These are phyloP conservation scores for Exophiala sideris DNA, from an alignment of 2,329 filamentous ascomycete genomes.

Conservation along the genomic window DNA sequence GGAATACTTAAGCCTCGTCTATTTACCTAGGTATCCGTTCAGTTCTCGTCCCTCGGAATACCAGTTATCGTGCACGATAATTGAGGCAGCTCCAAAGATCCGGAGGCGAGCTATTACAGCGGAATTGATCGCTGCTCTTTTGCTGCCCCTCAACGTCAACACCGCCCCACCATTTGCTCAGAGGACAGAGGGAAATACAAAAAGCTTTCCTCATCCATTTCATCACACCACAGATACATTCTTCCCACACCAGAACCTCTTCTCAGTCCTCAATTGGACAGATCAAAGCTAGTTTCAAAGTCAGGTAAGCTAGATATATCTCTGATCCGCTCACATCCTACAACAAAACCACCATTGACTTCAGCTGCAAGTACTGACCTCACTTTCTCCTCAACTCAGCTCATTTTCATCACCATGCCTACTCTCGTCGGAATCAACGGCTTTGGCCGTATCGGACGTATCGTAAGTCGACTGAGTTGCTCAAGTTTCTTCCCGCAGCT, in stretches of 20 bases:
- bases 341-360: conserved; percentile 4
- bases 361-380: conserved; percentile 11
- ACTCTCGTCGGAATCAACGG: conserved; percentile 96
- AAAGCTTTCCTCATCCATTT: conserved; percentile 21
- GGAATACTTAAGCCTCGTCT: no score
- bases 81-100: neutral
- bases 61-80: conserved; percentile 10
- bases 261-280: conserved; percentile 2
- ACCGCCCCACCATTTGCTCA: conserved; percentile 23
- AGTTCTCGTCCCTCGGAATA: conserved; percentile 1
- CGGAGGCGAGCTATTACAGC: neutral
- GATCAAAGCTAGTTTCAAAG: neutral
- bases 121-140: neutral
- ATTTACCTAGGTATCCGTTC: neutral
- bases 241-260: neutral
- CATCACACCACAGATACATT: conserved; percentile 20
- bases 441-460: conserved; percentile 98
- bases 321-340: conserved; percentile 1
- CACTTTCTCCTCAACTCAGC: conserved; percentile 4
- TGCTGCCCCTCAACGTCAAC: conserved; percentile 23
- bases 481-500: conserved; percentile 21
- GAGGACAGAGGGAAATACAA: conserved; percentile 18
- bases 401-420: conserved; percentile 45
- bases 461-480: conserved; percentile 50
- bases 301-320: conserved; percentile 9